Evolutionary conservation across 2,329 filamentous ascomycete species (phyloP), one percentile per base, ranked within the genome.

Genomic region (Arthroderma sp.): DNA sequence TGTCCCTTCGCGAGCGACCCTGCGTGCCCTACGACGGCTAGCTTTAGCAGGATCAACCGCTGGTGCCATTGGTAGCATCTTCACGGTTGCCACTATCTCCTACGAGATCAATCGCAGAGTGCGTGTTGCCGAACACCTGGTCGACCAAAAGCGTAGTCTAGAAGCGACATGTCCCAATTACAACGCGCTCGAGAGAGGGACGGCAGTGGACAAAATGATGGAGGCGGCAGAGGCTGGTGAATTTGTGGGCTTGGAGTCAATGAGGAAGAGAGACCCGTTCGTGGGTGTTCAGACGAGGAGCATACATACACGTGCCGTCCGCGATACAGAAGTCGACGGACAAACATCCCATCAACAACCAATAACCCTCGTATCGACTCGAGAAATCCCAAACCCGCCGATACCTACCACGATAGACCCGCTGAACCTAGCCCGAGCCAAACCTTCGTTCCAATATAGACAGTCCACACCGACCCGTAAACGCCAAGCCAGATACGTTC

Each of bases 161-260:
- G 63, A 64, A 43, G 58, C 62, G 32, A 63, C 63, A 30, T 62
- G 63, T 7, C 62, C 64, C 1, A 62, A 63, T 40, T 67, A 66
- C 53, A 56, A 63, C 63, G 59, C 64, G 39, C 61, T 59, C 22
- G 55, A 58, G 36, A 59, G 63, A 9, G 60, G 63, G 15, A 56
- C 50, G 36, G 55, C 60, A 33, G 53, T 68, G 6, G 58, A 61
- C 5, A 54, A 55, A 7, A 67, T 68, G 63, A 63, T 68, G 49
- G 64, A 66, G 39, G 63, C 64, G 3, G 66, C 66, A 2, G 66
- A 68, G 47, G 60, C 61, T 2, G 65, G 64, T 1, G 63, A 68
- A 22, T 67, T 67, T 36, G 57, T 61, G 45, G 62, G 64, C 0
- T 40, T 66, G 39, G 60, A 59, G 6, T 62, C 62, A 15, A 52